These are phyloP conservation scores for Populus hybrid DNA, from an alignment of 441 rosid genomes.

Conservation along the genomic window DNA sequence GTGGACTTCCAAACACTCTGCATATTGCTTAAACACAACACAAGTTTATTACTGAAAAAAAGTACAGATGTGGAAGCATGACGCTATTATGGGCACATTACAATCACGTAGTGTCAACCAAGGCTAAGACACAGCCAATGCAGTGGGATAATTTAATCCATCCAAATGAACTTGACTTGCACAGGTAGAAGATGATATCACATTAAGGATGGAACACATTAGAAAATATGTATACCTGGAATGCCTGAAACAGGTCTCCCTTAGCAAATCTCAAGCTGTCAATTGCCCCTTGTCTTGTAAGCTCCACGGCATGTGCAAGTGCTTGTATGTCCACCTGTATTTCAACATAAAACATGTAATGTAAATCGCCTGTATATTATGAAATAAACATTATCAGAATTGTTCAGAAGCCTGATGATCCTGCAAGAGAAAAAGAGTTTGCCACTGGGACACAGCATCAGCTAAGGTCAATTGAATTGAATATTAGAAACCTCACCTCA, in stretches of 20 bases:
- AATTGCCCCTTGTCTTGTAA: constrained; percentile 93
- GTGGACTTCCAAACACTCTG: background rate
- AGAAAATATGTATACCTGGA: constrained; percentile 47
- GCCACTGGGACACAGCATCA: background rate
- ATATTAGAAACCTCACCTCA: constrained; percentile 50
- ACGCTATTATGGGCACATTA: no score
- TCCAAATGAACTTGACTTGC: background rate
- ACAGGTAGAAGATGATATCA: background rate
- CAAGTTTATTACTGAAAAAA: background rate
- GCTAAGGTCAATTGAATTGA: constrained; percentile 11
- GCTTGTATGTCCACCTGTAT: constrained; percentile 91
- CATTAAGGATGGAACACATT: background rate
- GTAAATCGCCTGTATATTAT: background rate
- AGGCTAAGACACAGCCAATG: background rate
- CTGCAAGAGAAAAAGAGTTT: background rate
- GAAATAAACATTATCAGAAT: background rate
- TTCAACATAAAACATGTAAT: constrained; percentile 15
- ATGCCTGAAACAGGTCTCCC: constrained; percentile 90
- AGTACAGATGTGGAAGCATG: background rate
- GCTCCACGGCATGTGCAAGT: constrained; percentile 95
- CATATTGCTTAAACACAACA: background rate
- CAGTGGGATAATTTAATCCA: background rate
- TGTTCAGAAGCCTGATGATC: background rate
- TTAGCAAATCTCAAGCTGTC: constrained; percentile 92
- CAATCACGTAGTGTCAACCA: no score